These are phyloP conservation scores for Macadamia integrifolia DNA, from an alignment of 164 flowering plant genomes.

Conservation along the genomic window DNA sequence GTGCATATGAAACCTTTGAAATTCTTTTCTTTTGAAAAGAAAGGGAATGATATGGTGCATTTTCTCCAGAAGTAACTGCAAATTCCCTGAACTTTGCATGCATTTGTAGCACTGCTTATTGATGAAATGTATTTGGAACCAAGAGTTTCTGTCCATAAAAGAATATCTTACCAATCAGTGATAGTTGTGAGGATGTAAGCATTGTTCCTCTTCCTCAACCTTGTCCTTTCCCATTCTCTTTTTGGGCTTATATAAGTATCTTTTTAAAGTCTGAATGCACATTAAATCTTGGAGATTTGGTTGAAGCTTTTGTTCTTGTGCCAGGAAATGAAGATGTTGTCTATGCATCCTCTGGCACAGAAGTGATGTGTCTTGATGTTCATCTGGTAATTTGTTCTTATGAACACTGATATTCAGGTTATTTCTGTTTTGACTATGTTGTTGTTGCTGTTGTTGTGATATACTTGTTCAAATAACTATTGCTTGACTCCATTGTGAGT, in stretches of 20 bases:
- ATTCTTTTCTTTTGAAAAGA: no score
- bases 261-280: not conserved
- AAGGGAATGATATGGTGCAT: no score
- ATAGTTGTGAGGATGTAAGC: not conserved
- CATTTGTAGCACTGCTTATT: no score
- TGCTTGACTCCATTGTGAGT: no score
- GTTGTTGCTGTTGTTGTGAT: not conserved
- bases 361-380: constrained; percentile 74
- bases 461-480: no score
- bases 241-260: not conserved
- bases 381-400: constrained; percentile 47
- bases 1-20: no score
- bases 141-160: no score
- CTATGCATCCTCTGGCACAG: constrained; percentile 60
- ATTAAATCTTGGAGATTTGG: not conserved
- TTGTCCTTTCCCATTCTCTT: no score
- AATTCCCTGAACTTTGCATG: no score
- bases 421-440: not conserved
- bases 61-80: no score
- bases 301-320: constrained; percentile 8
- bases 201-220: not conserved
- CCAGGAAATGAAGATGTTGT: constrained; percentile 75
- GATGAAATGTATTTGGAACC: no score
- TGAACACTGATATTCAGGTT: not conserved
- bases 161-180: no score